A percentile compares a stretch with the other conserved stretches of the same genome.
Conservation (phyloP, 176 grass and related monocot genomes). For the Oryza longistaminata region DNA sequence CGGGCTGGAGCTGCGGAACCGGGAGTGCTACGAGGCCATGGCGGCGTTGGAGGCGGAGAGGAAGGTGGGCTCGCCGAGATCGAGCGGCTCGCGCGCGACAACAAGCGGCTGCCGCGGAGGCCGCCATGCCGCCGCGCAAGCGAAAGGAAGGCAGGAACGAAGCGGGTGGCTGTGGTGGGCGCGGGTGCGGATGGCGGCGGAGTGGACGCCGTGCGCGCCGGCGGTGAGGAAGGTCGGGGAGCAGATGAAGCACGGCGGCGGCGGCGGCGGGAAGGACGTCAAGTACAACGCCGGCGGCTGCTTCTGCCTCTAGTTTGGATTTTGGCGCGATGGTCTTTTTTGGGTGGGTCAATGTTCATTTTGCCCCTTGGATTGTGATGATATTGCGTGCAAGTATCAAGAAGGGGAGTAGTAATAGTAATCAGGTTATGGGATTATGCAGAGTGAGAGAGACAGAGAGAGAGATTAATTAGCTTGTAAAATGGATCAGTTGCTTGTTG, state of each 20-base stretch:
- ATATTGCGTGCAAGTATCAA: neutral
- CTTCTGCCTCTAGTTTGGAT: conserved; percentile 45
- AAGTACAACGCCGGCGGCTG: conserved; percentile 48
- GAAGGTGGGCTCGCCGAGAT: conserved; percentile 37
- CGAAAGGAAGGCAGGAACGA: neutral
- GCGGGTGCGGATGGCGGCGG: conserved; percentile 48
- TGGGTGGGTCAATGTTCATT: neutral
- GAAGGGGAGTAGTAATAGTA: neutral
- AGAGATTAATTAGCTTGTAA: neutral
- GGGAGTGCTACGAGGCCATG: conserved; percentile 72
- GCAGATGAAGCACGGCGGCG: neutral
- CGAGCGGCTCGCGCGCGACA: conserved; percentile 63
- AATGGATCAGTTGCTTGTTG: too few relatives aligned
- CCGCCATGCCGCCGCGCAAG: neutral
- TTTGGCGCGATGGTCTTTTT: neutral
- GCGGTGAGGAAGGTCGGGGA: conserved; percentile 40
- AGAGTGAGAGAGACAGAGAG: neutral
- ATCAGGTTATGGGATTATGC: neutral
- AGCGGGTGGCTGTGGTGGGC: conserved; percentile 49
- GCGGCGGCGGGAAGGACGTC: neutral
- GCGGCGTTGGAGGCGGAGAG: conserved; percentile 51
- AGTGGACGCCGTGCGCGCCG: conserved; percentile 60
- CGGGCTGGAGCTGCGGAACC: conserved; percentile 74
- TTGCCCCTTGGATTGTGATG: neutral
- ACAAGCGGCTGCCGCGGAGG: conserved; percentile 45